These are phyloP conservation scores for Zygotorulaspora mrakii DNA, from an alignment of 1,139 yeast genomes.

Conservation along the genomic window DNA sequence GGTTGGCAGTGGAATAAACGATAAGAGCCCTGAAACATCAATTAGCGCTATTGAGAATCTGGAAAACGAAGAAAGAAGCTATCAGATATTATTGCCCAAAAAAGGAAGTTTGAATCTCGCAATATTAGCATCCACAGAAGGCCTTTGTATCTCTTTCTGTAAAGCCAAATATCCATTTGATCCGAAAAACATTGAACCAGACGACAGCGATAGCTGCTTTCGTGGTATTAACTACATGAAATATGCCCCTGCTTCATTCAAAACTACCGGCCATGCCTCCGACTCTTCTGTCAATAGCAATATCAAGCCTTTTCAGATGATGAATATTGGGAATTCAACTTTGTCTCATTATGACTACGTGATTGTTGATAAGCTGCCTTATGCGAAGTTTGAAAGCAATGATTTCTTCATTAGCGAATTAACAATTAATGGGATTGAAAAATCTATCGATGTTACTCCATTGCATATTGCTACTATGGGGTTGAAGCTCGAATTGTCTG, in stretches of 20 bases:
- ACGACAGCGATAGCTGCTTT: constrained; percentile 36
- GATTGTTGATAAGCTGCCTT: constrained; percentile 42
- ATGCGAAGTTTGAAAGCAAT: constrained; percentile 24
- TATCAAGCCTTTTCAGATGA: constrained; percentile 45
- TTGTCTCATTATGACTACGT: constrained; percentile 46
- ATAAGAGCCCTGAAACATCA: too few relatives aligned
- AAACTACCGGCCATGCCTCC: constrained; percentile 35
- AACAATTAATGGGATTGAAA: constrained; percentile 4
- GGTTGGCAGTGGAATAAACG: too few relatives aligned
- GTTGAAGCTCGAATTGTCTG: constrained; percentile 10
- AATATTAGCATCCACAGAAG: constrained; percentile 18
- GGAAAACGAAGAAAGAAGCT: too few relatives aligned
- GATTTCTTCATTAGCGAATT: constrained; percentile 37
- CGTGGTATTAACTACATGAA: constrained; percentile 44
- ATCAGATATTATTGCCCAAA: background rate
- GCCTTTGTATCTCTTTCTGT: constrained; percentile 17
- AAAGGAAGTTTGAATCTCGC: constrained; percentile 12
- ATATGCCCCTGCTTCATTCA: constrained; percentile 47
- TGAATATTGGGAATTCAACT: constrained; percentile 41
- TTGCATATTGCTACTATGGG: constrained; percentile 16
- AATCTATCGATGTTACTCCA: constrained; percentile 9
- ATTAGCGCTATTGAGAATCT: too few relatives aligned
- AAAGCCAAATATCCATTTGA: constrained; percentile 1
- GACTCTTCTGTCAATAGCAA: constrained; percentile 55
- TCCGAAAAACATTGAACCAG: background rate